Evolutionary conservation across 2,329 filamentous ascomycete genomes (phyloP), one percentile per base, ranked within the genome.

Genomic region (Neofusicoccum sp.): DNA sequence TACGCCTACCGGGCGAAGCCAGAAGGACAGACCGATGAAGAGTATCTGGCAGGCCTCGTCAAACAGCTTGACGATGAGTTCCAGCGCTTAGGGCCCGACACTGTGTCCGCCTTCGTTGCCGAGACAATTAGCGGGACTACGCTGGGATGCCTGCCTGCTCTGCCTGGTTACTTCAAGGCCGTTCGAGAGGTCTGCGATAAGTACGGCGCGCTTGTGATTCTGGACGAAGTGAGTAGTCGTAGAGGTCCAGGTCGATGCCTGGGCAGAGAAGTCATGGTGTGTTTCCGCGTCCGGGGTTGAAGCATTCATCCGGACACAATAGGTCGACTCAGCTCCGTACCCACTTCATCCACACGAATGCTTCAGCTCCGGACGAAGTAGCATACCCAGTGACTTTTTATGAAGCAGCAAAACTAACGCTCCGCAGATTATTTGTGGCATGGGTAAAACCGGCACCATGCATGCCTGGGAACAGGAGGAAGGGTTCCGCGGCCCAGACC

Each of bases 121-220:
- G 83, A 85, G 69, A 80, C 83, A n/a, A 73, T 80, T 3, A 80
- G 80, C 1, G 79, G 81, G 1, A 79, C 78, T 41, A 80, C 81
- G 0, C 71, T 83, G 1, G 86, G 85, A 2, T 84, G 81, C 61
- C 80, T 84, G 0, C 77, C 84, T 0, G 70, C 85, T 0, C 75
- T 83, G 0, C 70, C 73, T 1, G 85, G 84, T 0, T 89, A 89
- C 61, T 81, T 87, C 66, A 70, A 77, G n/a, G 83, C 81, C 7
- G 77, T 87, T 64, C 78, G 81, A 58, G 70, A 73, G 0, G 77
- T 89, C 0, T 88, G 86, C 70, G 77, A 83, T 28, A 81, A 80
- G 61, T 76, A 87, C 63, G 83, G 82, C 1, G 81, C 83, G 0
- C 77, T 88, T 2, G 76, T 87, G 4, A 79, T 85, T n/a, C 66